A percentile compares a stretch with the other conserved stretches of the same genome.
These are phyloP conservation scores for Pythium aristosporum DNA, from an alignment of 352 stramenopile genomes.

Conservation along the genomic window DNA sequence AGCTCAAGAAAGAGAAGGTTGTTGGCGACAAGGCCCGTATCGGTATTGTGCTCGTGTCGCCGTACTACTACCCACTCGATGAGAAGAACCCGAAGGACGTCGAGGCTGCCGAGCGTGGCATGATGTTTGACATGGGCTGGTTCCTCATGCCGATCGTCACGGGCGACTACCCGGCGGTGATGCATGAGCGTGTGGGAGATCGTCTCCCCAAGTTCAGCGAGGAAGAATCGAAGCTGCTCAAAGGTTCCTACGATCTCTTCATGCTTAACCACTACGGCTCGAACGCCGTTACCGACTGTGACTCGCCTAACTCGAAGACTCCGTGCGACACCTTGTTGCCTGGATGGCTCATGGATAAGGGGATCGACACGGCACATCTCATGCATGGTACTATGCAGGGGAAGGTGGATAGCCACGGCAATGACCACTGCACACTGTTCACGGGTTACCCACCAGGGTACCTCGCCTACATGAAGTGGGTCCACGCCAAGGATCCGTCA, in stretches of 20 bases:
- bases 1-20: slow-evolving; percentile 49
- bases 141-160: slow-evolving; percentile 87
- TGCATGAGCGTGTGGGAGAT: slow-evolving; percentile 77
- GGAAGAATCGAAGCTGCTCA: slow-evolving; percentile 80
- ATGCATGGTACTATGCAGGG: neutral
- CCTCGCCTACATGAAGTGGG: slow-evolving; percentile 44
- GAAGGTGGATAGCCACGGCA: neutral
- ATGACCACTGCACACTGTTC: slow-evolving; percentile 91
- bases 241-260: slow-evolving; percentile 91
- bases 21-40: slow-evolving; percentile 68
- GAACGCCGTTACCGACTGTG: slow-evolving; percentile 51
- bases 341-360: slow-evolving; percentile 44
- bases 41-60: slow-evolving; percentile 89
- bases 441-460: slow-evolving; percentile 51
- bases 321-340: slow-evolving; percentile 31
- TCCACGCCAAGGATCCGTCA: slow-evolving; percentile 40
- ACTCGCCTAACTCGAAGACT: slow-evolving; percentile 30
- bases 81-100: slow-evolving; percentile 39
- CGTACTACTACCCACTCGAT: slow-evolving; percentile 82
- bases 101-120: slow-evolving; percentile 69
- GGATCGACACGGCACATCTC: slow-evolving; percentile 5
- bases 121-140: slow-evolving; percentile 91
- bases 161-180: slow-evolving; percentile 91
- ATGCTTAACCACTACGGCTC: slow-evolving; percentile 94
- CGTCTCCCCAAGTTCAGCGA: slow-evolving; percentile 86